A percentile compares a stretch with the other conserved stretches of the same genome.
Evolutionary conservation across 2,329 filamentous ascomycete genomes (phyloP).

Genomic region (Fulvia fulva): DNA sequence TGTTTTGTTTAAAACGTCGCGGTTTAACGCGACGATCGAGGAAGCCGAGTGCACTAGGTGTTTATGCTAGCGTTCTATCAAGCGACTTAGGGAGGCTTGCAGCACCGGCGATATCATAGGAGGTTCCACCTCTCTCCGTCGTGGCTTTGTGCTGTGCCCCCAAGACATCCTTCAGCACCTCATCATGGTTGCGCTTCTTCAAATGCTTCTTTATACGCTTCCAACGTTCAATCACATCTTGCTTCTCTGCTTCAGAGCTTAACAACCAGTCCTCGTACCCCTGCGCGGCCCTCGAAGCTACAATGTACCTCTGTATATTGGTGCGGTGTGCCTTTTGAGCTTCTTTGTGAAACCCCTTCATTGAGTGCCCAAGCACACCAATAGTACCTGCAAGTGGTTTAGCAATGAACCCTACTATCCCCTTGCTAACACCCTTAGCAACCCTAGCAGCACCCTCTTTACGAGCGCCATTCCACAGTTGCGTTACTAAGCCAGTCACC

Average conservation of each 20-base stretch:
- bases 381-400: constrained; percentile 67
- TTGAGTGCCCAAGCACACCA: constrained; percentile 62
- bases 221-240: constrained; percentile 64
- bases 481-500: constrained; percentile 68
- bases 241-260: constrained; percentile 56
- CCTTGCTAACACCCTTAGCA: constrained; percentile 73
- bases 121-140: not conserved
- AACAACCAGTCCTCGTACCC: constrained; percentile 62
- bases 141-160: constrained; percentile 28
- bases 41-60: no score
- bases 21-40: no score
- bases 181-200: constrained; percentile 55
- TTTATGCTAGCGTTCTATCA: no score
- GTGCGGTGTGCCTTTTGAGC: constrained; percentile 64
- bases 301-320: constrained; percentile 75
- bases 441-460: constrained; percentile 62
- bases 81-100: not conserved
- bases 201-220: constrained; percentile 57
- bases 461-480: constrained; percentile 61
- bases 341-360: constrained; percentile 73
- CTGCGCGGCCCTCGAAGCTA: constrained; percentile 70
- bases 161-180: constrained; percentile 45
- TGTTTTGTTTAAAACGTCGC: no score
- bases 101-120: not conserved
- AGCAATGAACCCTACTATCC: constrained; percentile 68